Evolutionary conservation across 2,329 filamentous ascomycete genomes (phyloP).

Genomic region (Xylariaceae sp.): DNA sequence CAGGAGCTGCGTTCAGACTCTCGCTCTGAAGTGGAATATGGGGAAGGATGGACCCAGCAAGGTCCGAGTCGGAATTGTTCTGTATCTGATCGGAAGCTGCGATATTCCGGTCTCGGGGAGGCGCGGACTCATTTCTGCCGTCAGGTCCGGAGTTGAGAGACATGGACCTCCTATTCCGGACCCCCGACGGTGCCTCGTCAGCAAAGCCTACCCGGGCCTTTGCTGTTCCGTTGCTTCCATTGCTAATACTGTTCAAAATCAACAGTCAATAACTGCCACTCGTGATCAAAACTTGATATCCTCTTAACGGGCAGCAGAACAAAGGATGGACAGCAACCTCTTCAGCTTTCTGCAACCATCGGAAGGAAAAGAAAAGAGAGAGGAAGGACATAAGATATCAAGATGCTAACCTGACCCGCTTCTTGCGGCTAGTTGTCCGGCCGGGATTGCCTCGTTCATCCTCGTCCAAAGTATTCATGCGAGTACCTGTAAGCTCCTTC

Average conservation of each 20-base stretch:
- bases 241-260: slow-evolving; percentile 36
- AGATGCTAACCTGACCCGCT: slow-evolving; percentile 38
- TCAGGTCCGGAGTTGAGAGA: slow-evolving; percentile 37
- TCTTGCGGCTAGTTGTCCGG: slow-evolving; percentile 53
- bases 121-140: slow-evolving; percentile 46
- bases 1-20: slow-evolving; percentile 24
- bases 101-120: slow-evolving; percentile 32
- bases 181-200: slow-evolving; percentile 43
- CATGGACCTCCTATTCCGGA: slow-evolving; percentile 49
- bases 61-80: slow-evolving; percentile 44
- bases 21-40: slow-evolving; percentile 23
- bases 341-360: not conserved
- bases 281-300: not conserved
- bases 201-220: slow-evolving; percentile 52
- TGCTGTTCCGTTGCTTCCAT: slow-evolving; percentile 26
- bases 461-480: slow-evolving; percentile 63
- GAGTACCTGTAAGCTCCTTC: slow-evolving; percentile 78
- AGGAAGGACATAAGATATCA: not conserved
- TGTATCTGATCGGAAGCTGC: slow-evolving; percentile 37
- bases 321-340: not conserved
- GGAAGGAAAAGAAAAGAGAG: not conserved
- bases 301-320: not conserved
- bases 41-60: slow-evolving; percentile 21
- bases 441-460: slow-evolving; percentile 38
- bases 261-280: not conserved